Base-by-base conservation (phyloP, 805 yeast species). In the Wickerhamomyces chaumierensis region DNA sequence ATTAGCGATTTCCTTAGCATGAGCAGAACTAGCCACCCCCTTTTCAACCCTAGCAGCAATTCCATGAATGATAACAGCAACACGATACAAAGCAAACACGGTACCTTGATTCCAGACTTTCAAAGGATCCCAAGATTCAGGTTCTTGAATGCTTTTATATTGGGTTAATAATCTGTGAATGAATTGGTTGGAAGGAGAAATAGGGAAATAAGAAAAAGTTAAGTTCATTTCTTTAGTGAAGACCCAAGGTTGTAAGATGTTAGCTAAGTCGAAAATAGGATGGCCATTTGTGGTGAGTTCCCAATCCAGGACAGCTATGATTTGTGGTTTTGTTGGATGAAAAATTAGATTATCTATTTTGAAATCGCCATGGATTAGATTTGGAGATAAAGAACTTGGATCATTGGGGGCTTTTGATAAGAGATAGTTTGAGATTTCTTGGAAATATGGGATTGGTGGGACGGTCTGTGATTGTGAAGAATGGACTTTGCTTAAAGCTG, bases 241-340 rank as follows among this genome's bases (percentile, higher is more conserved):
- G 34, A 60, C 63, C 48, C 66, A 74, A 12, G 79, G 76, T 48
- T 72, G 78, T 19, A 76, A 56, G 21, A 75, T 60, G 48, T 76
- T 76, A 15, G 79, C 71, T 23, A 76, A 56, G 47, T 76, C 83
- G 42, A 78, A 75, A 34, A 75, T 52, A 1, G 83, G 83, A 46
- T 75, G 79, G 0, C 83, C 83, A 41, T 72, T 60, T 0, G 82
- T 76, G 44, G 80, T 73, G 31, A 76, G 56, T 50, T 76, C 83
- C 83, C 83, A 76, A 49, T 76, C 82, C 33, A 76, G 58, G 3
- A 76, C 71, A 0, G 81, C 80, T 36, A 69, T 56, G 3, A 75
- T 73, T 34, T 54, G 52, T 17, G 68, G 66, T 35, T 65, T 62
- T 1, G 65, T 66, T 45, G 75, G 75, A 55, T 79, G 69, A 58